A percentile compares a stretch with the other conserved stretches of the same genome.
Conservation (phyloP, 2,329 filamentous ascomycete genomes). For the Xenoacremonium recifei region DNA sequence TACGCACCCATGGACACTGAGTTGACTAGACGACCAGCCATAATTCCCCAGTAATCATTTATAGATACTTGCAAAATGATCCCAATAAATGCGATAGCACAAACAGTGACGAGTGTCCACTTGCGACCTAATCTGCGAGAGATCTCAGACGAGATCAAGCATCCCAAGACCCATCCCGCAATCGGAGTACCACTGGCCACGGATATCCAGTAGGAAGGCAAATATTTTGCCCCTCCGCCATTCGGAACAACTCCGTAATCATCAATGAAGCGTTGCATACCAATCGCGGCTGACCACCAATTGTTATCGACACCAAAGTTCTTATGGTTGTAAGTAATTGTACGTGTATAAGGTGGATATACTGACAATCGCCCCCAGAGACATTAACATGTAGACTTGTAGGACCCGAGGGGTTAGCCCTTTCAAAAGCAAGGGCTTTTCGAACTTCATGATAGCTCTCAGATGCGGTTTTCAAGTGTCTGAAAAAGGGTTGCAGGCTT, state of each 20-base stretch:
- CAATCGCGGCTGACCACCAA: slow-evolving; percentile 12
- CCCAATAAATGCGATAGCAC: not conserved
- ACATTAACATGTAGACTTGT: slow-evolving; percentile 1
- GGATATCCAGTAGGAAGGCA: slow-evolving; percentile 8
- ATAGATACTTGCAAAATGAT: not conserved
- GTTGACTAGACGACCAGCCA: not conserved
- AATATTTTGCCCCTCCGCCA: not conserved
- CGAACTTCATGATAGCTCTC: too few relatives aligned
- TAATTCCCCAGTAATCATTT: not conserved
- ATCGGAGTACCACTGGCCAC: slow-evolving; percentile 5
- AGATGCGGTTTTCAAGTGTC: too few relatives aligned
- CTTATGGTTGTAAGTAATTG: not conserved
- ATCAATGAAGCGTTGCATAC: slow-evolving; percentile 4
- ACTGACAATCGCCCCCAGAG: not conserved
- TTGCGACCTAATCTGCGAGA: not conserved
- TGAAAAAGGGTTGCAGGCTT: too few relatives aligned
- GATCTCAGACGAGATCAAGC: not conserved
- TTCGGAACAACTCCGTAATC: slow-evolving; percentile 3
- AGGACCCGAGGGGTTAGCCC: slow-evolving; percentile 3
- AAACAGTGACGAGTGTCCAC: not conserved
- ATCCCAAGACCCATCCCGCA: slow-evolving; percentile 1
- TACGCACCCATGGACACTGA: not conserved
- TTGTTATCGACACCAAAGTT: slow-evolving; percentile 12
- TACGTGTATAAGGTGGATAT: not conserved
- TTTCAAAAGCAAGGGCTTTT: too few relatives aligned